A percentile compares a stretch with the other conserved stretches of the same genome.
phyloP scores from a whole-genome alignment of 2,329 filamentous ascomycete species.

The Colletotrichum cuscutae region DNA sequence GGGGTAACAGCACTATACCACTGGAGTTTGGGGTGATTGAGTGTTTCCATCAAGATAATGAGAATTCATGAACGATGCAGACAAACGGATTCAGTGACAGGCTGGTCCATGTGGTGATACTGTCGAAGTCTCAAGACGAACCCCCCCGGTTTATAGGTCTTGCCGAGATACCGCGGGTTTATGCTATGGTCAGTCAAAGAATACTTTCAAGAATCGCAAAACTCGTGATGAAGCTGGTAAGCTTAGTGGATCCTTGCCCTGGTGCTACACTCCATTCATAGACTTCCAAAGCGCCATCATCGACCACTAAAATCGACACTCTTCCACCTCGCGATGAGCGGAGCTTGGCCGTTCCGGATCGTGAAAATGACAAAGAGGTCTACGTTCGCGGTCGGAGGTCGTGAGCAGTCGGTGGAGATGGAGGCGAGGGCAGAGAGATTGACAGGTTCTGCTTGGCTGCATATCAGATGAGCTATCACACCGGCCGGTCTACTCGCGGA shows the following conservation, averaged over 20 bases:
- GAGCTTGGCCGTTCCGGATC: background rate
- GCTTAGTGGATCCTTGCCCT: too few relatives aligned
- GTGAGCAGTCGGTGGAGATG: background rate
- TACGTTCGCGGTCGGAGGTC: background rate
- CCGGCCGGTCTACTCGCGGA: too few relatives aligned
- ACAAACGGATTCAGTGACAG: too few relatives aligned
- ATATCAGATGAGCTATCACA: background rate
- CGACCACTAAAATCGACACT: too few relatives aligned
- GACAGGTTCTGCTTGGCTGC: too few relatives aligned
- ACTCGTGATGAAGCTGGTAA: background rate
- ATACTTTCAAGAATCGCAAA: background rate
- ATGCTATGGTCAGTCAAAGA: too few relatives aligned
- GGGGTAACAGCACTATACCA: conserved; percentile 25
- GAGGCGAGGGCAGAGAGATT: background rate
- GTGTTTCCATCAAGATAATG: background rate
- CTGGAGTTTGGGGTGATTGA: background rate
- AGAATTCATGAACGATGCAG: too few relatives aligned
- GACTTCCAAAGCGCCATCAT: too few relatives aligned
- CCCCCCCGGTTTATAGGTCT: background rate
- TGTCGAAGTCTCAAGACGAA: too few relatives aligned
- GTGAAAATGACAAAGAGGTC: too few relatives aligned
- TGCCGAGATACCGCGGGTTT: background rate
- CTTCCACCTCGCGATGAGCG: background rate
- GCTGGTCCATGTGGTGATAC: background rate
- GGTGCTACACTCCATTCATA: too few relatives aligned